Evolutionary conservation across 108 stramenopile genomes (phyloP).

Genomic region (Fragilaria radians): DNA sequence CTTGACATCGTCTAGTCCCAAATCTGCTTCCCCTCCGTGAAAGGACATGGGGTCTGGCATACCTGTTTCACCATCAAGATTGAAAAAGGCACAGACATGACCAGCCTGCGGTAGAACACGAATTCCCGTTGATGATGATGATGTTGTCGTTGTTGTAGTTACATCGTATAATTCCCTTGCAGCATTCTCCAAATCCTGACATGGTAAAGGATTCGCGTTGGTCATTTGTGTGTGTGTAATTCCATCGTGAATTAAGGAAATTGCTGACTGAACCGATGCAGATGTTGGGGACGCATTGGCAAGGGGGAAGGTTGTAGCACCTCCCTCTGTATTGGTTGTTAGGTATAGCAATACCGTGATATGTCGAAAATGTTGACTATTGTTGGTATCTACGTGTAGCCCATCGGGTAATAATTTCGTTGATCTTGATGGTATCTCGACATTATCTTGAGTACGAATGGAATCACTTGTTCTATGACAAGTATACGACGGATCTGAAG

Average conservation of each 20-base stretch:
- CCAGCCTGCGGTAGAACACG: not conserved
- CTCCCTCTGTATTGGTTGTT: not conserved
- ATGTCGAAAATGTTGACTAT: conserved; percentile 6
- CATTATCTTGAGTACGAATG: not conserved
- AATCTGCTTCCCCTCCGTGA: not conserved
- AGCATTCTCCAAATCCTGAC: not conserved
- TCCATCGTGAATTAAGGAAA: not conserved
- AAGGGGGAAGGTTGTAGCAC: conserved; percentile 10
- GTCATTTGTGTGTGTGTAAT: not conserved
- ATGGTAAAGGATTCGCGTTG: not conserved
- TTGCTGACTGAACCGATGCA: not conserved
- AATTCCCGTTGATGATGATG: not conserved
- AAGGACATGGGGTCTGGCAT: not conserved
- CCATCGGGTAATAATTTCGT: conserved; percentile 9
- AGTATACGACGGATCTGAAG: not conserved
- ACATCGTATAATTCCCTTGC: not conserved
- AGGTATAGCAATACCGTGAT: conserved; percentile 5
- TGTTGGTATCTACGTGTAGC: conserved; percentile 8
- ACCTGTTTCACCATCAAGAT: not conserved
- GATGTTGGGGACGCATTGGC: not conserved
- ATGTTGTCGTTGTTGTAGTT: not conserved
- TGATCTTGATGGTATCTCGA: not conserved
- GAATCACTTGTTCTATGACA: not conserved
- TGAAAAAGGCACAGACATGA: conserved; percentile 1
- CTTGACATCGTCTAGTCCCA: not conserved